These are phyloP conservation scores for Monoraphidium neglectum DNA, from an alignment of 139 green algal species.

Conservation along the genomic window DNA sequence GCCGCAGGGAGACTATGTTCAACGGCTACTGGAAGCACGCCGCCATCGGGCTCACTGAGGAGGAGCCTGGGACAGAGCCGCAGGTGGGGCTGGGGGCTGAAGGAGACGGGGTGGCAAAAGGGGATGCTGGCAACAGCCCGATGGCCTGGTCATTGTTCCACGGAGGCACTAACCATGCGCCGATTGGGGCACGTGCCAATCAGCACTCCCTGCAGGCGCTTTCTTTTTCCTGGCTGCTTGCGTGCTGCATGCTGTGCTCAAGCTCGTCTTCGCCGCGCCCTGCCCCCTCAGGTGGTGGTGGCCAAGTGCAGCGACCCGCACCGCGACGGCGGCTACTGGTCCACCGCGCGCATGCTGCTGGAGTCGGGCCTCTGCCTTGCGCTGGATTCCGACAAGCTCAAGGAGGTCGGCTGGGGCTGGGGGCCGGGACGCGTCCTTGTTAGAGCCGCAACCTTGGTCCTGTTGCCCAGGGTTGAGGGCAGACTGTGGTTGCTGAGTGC, in stretches of 20 bases:
- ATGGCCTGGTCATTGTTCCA: too few relatives aligned
- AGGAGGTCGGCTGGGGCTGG: background rate
- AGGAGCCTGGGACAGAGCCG: slow-evolving; percentile 18
- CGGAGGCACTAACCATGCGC: too few relatives aligned
- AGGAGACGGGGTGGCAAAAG: background rate
- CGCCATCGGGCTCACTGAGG: slow-evolving; percentile 49
- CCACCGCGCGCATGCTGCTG: slow-evolving; percentile 68
- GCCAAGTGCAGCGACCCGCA: slow-evolving; percentile 28
- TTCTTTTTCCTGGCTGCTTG: too few relatives aligned
- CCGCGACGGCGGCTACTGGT: slow-evolving; percentile 73
- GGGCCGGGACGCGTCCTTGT: background rate
- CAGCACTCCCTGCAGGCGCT: too few relatives aligned
- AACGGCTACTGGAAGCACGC: slow-evolving; percentile 48
- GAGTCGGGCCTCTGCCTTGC: slow-evolving; percentile 63
- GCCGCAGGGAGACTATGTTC: slow-evolving; percentile 12
- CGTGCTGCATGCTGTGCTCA: too few relatives aligned
- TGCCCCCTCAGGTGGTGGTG: slow-evolving; percentile 28
- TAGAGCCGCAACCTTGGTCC: too few relatives aligned
- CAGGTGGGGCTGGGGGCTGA: background rate
- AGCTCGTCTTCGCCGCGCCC: too few relatives aligned
- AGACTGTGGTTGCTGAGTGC: too few relatives aligned
- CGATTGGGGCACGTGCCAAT: too few relatives aligned
- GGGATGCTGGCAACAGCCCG: too few relatives aligned
- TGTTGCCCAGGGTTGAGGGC: too few relatives aligned
- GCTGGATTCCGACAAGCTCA: slow-evolving; percentile 24